Base-by-base conservation (phyloP, 441 rosid genomes). In the Metrosideros polymorpha region DNA sequence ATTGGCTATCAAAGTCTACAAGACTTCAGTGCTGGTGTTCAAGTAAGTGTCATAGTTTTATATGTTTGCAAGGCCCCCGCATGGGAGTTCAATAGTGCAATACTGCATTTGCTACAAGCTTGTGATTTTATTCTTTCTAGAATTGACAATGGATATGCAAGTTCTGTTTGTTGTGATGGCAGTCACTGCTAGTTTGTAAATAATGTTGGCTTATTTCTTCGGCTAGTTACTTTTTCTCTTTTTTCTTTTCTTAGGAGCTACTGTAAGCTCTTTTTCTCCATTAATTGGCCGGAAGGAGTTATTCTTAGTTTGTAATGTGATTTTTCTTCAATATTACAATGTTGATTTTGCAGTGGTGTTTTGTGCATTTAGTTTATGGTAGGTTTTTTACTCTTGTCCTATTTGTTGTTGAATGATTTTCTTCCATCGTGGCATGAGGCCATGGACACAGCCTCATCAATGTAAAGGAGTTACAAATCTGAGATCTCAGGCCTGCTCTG, bases 1-100 rank as follows among this genome's bases (percentile, higher is more conserved):
- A 87, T 93, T 97, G 86, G 99, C 99, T 13, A 93, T 96, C 84
- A 95, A 97, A 93, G 96, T 97, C 51, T 97, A 96, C 95, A 97
- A 97, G 91, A 96, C 99, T 83, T 97, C 99, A 9, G 90, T 97
- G 89, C 87, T 95, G 87, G 96, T 94, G 87, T 97, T 96, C 90
- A 97, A 97, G 99, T 97, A 90, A 93, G 98, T 87, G 39, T 22
- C 7, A 0, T n/a, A 56, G 59, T 54, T 10, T 83, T 77, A 5
- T 30, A 49, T 24, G 24, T 49, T 83, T 71, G 55, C 25, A 43
- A 53, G 35, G 24, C 54, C 47, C 63, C 50, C 49, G 2, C 79
- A 24, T 39, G 79, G 79, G 79, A 10, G 47, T 71, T 39, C 15
- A 18, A 49, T 27, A 45, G 35, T 61, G 39, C 79, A 71, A 35